Conservation (phyloP, 2,329 filamentous ascomycete species). For the Verticillium dahliae region DNA sequence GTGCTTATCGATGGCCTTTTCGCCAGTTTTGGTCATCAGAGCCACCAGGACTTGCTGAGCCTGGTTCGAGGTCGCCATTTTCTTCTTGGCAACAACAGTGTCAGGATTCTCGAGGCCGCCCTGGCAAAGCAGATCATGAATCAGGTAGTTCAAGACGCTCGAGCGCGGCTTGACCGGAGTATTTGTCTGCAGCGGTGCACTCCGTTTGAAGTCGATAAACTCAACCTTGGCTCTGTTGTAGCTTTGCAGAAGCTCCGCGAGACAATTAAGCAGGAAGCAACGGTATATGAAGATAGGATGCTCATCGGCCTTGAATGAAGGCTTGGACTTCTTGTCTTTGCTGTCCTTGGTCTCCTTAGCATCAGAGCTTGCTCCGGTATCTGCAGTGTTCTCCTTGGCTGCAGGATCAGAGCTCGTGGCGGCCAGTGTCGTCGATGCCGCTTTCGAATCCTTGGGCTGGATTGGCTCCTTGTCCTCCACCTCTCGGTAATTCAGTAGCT, state of each 20-base stretch:
- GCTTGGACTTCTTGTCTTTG: conserved; percentile 64
- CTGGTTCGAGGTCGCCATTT: conserved; percentile 74
- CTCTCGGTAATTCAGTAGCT: conserved; percentile 85
- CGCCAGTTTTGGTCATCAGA: conserved; percentile 79
- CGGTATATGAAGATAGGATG: conserved; percentile 96
- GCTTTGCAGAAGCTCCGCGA: conserved; percentile 82
- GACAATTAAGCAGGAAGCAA: conserved; percentile 87
- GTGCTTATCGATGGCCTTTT: conserved; percentile 56
- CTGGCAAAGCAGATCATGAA: conserved; percentile 66
- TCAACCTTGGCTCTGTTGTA: conserved; percentile 96
- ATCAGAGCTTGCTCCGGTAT: not conserved
- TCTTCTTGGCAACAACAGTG: conserved; percentile 75
- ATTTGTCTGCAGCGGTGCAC: conserved; percentile 71
- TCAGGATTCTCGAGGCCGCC: conserved; percentile 64
- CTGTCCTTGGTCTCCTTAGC: conserved; percentile 25
- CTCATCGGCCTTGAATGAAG: conserved; percentile 80
- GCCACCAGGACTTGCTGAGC: conserved; percentile 83
- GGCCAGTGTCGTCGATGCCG: conserved; percentile 13
- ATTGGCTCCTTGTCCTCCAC: conserved; percentile 75
- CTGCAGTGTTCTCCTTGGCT: not conserved
- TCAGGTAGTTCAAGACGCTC: conserved; percentile 86
- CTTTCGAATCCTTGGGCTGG: conserved; percentile 33
- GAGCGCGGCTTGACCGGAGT: conserved; percentile 94
- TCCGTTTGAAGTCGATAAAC: conserved; percentile 98
- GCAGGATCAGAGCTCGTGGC: conserved; percentile 5